These are phyloP conservation scores for Cutaneotrichosporon daszewskae DNA, from an alignment of 1,284 basidiomycete genomes.

Conservation along the genomic window DNA sequence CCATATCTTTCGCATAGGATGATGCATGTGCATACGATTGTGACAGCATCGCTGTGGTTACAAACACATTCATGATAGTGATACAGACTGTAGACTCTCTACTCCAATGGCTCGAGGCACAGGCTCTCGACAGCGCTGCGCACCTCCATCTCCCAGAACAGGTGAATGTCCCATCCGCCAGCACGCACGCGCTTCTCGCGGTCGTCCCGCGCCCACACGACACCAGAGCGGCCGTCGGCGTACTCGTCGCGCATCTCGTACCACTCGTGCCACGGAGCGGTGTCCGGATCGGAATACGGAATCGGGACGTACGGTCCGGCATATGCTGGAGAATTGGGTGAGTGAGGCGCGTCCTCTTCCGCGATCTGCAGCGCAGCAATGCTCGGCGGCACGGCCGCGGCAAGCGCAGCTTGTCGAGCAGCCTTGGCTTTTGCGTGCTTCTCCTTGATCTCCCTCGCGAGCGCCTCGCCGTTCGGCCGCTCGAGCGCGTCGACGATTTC, in stretches of 20 bases:
- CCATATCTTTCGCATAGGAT: too few species aligned
- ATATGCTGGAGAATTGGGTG: conserved; percentile 38
- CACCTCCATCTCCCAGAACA: conserved; percentile 82
- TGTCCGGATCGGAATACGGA: conserved; percentile 36
- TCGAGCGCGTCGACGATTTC: conserved; percentile 76
- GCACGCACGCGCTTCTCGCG: conserved; percentile 72
- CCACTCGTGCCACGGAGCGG: conserved; percentile 23
- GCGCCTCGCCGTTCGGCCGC: conserved; percentile 43
- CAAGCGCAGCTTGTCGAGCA: conserved; percentile 25
- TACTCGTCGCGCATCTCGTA: conserved; percentile 29
- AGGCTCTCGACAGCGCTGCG: conserved; percentile 69
- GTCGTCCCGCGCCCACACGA: conserved; percentile 62
- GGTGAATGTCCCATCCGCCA: conserved; percentile 72
- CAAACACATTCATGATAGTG: not conserved
- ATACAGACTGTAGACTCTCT: not conserved
- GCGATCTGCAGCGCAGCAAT: conserved; percentile 10
- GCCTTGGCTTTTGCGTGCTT: conserved; percentile 26
- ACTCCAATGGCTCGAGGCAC: conserved; percentile 36
- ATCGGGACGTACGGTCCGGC: conserved; percentile 43
- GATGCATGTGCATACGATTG: too few species aligned
- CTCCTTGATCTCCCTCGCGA: conserved; percentile 60
- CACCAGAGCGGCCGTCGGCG: conserved; percentile 51
- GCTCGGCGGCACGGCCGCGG: conserved; percentile 24
- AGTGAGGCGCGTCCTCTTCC: conserved; percentile 13
- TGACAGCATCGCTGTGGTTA: conserved; percentile 5